A percentile compares a stretch with the other conserved stretches of the same genome.
Evolutionary conservation across 2,329 filamentous ascomycete genomes (phyloP).

Genomic region (Apiospora rasikravindrae): DNA sequence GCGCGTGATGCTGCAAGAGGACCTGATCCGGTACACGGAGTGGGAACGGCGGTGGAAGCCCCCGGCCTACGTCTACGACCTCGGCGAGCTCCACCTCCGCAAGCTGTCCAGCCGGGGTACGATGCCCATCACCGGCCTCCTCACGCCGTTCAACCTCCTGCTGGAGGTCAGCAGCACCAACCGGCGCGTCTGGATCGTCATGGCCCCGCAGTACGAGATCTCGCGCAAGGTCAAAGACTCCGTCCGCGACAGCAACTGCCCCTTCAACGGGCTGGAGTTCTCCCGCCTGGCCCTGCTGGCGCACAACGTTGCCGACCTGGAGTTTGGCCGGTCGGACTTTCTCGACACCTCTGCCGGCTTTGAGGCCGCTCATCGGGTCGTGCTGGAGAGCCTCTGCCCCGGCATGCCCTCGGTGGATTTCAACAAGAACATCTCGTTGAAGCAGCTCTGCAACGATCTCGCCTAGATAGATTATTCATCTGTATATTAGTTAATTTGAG

Average conservation of each 20-base stretch:
- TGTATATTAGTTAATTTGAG: not conserved
- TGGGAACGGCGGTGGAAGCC: not conserved
- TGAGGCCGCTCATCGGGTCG: not conserved
- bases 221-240: no score
- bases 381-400: not conserved
- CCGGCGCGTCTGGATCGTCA: not conserved
- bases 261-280: slow-evolving; percentile 6
- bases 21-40: not conserved
- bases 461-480: not conserved
- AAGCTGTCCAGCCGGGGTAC: not conserved
- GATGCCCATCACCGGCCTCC: no score
- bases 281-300: not conserved
- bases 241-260: not conserved
- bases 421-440: not conserved
- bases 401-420: not conserved
- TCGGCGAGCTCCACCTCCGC: not conserved
- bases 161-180: not conserved
- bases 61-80: not conserved
- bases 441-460: not conserved
- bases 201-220: not conserved
- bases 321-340: not conserved
- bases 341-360: not conserved
- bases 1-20: not conserved
- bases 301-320: not conserved
- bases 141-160: not conserved